Percentiles rank a stretch among this genome's conserved stretches.
These are phyloP conservation scores for Cyclotella choctawhatcheeana DNA, from an alignment of 108 stramenopile species.

Conservation along the genomic window DNA sequence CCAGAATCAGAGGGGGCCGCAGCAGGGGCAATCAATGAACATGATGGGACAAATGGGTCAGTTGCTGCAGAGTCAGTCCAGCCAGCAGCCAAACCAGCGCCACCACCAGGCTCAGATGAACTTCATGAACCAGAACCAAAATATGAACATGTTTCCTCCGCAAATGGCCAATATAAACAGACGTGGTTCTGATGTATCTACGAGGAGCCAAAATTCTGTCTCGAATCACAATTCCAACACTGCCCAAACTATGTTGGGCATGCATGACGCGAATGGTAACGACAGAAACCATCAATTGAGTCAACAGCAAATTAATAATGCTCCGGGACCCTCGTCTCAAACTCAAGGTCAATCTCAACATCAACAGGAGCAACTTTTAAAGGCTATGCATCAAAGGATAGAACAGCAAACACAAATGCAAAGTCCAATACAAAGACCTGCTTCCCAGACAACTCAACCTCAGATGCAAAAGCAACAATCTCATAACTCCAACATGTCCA, in stretches of 20 bases:
- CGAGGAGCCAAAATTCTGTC: background rate
- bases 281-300: conserved; percentile 19
- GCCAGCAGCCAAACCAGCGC: background rate
- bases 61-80: background rate
- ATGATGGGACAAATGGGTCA: conserved; percentile 1
- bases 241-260: conserved; percentile 23
- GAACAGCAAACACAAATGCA: conserved; percentile 34
- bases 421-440: background rate
- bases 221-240: conserved; percentile 32
- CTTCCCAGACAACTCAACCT: background rate
- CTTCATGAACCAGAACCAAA: background rate
- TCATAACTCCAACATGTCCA: background rate
- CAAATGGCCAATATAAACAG: conserved; percentile 6
- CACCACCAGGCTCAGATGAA: background rate
- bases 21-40: no score
- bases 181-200: background rate
- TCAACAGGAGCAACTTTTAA: conserved; percentile 25
- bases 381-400: conserved; percentile 54
- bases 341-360: background rate
- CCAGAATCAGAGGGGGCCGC: no score
- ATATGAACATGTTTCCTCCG: background rate
- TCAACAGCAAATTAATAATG: conserved; percentile 8
- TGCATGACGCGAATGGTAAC: conserved; percentile 28
- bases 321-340: conserved; percentile 2
- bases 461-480: conserved; percentile 4